Evolutionary conservation across 345 rosid species (phyloP), one percentile per base, ranked within the genome.

Genomic region (Kernera saxatilis): DNA sequence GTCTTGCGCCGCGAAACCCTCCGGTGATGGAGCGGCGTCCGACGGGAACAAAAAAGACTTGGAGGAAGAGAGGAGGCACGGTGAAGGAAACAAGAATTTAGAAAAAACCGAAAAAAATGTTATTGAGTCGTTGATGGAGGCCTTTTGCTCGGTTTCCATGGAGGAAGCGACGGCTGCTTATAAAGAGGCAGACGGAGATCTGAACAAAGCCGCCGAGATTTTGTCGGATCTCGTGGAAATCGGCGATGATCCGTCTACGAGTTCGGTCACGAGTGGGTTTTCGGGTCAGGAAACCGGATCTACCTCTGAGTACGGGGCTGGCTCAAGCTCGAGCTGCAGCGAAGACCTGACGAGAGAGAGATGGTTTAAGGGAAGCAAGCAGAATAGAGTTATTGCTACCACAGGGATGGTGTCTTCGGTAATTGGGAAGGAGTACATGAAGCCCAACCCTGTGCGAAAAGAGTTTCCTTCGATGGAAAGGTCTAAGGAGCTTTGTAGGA

Each of bases 321-420:
- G 81, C 0, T 67, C 77, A 8, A 66, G 81, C 52, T 73, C 81
- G 22, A 65, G 81, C 51, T 82, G 79, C 19, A 70, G 80, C 19
- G 79, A 75, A 48, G 52, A 77, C 37, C 8, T 67, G 57, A 49
- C 25, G 35, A 59, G 60, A 1, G 66, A 78, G 33, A 78, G 58
- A 48, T 78, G 78, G 44, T 71, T 75, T 29, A 77, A 72, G 15
- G 48, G 82, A 55, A 80, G 29, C 36, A 88, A 84, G 84, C 79
- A 77, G 82, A 91, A 79, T 82, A 85, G 76, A 58, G 84, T 74
- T 68, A 78, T 88, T 67, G 98, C 96, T 2, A 79, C 79, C 0
- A 82, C 94, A 30, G 97, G 98, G 49, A 93, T 86, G 71, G 92
- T 91, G 43, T 87, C 97, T n/a, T 82, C 91, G 9, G 76, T 93